Evolutionary conservation across 2,329 filamentous ascomycete genomes (phyloP), one percentile per base, ranked within the genome.

Genomic region (Monosporascus ibericus): DNA sequence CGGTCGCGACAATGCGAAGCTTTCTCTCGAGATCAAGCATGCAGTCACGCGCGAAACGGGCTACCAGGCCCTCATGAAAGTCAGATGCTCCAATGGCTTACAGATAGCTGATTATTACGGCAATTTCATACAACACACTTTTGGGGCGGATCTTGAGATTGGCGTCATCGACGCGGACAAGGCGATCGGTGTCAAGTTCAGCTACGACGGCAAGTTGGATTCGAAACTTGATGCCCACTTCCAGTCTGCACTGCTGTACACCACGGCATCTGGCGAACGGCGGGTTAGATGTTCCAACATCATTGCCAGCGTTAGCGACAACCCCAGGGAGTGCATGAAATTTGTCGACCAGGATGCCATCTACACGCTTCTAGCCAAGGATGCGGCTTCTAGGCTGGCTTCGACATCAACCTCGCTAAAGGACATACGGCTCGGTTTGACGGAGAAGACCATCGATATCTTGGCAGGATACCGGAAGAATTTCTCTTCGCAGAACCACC

Each of bases 201-300:
- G 83, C 62, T 95, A 99, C 69, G 94, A 99, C 66, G 94, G 94
- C 55, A 97, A 97, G 72, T 82, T 99, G n/a, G 94, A 99, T 70
- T 78, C 90, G 5, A 96, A 96, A 71, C 80, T 97, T 22, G 94
- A 99, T 70, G 92, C 92, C 7, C 94, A 99, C 72, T 99, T 99
- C 79, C 94, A 99, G 69, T 90, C 89, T 22, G 94, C 94, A 2
- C 75, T 99, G 3, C 80, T 99, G 2, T 99, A 99, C 72, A 99
- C 94, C 1, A 95, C 92, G 5, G 88, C 91, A 4, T 86, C 81
- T 48, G 94, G 94, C 4, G 85, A 99, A 71, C 85, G 94, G 48
- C 82, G 94, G 50, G 94, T 99, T 48, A 81, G 94, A 54, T 99
- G 94, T 72, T 90, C 86, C 66, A 99, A 99, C 67, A 80, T 95